Evolutionary conservation across 257 asterid genomes (phyloP).

Genomic region (Petunia axillaris): DNA sequence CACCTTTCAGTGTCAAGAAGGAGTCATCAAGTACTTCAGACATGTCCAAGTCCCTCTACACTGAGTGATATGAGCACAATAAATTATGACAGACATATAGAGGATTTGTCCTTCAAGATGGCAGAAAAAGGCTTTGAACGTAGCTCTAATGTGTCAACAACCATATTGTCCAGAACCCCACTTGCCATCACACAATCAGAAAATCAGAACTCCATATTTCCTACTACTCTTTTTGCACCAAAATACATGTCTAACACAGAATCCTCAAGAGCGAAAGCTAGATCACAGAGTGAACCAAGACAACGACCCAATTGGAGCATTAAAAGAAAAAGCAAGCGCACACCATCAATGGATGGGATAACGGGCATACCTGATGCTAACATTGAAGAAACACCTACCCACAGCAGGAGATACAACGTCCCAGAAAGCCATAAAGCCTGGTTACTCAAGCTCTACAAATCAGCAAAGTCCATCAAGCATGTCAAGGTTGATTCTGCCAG

Average conservation of each 20-base stretch:
- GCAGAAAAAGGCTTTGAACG: conserved; percentile 37
- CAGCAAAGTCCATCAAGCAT: conserved; percentile 40
- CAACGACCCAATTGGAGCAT: conserved; percentile 56
- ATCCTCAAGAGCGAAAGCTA: conserved; percentile 69
- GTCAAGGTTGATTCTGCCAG: conserved; percentile 35
- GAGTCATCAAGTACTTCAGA: conserved; percentile 38
- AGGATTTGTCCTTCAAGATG: conserved; percentile 40
- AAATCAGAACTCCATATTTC: conserved; percentile 29
- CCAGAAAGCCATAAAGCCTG: conserved; percentile 49
- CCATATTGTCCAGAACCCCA: conserved; percentile 35
- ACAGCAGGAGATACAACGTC: conserved; percentile 31
- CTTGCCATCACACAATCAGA: conserved; percentile 28
- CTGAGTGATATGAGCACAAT: conserved; percentile 54
- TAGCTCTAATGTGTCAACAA: conserved; percentile 36
- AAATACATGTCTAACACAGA: conserved; percentile 70
- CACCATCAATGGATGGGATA: conserved; percentile 50
- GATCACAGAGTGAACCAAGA: conserved; percentile 80
- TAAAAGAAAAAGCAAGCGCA: conserved; percentile 45
- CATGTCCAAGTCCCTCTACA: conserved; percentile 52
- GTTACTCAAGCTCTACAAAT: conserved; percentile 45
- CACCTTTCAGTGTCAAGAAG: conserved; percentile 44
- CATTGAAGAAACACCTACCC: background rate
- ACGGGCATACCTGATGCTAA: background rate
- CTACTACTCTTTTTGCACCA: conserved; percentile 38
- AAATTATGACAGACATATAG: conserved; percentile 43